Percentiles rank a stretch among this genome's conserved stretches.
Evolutionary conservation across 495 filamentous ascomycete species (phyloP).

Genomic region (Aspergillus hancockii): DNA sequence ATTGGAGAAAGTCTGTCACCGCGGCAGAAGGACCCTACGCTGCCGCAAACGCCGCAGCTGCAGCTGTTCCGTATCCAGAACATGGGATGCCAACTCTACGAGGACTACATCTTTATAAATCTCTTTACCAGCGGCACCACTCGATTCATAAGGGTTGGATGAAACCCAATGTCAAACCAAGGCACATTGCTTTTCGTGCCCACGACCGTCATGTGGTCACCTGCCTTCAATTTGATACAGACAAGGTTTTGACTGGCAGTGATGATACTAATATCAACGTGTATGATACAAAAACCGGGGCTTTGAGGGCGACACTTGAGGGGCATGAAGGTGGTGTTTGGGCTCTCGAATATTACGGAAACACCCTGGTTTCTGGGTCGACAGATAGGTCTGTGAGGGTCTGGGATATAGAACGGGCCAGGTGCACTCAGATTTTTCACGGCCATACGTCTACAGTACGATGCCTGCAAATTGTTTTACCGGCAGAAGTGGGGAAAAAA

Average conservation of each 20-base stretch:
- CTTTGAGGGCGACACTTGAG: slow-evolving; percentile 74
- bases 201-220: slow-evolving; percentile 97
- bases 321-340: slow-evolving; percentile 98
- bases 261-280: slow-evolving; percentile 98
- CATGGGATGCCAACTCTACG: slow-evolving; percentile 76
- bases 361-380: slow-evolving; percentile 91
- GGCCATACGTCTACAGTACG: slow-evolving; percentile 97
- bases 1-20: slow-evolving; percentile 46
- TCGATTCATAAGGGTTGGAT: slow-evolving; percentile 92
- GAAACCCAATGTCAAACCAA: slow-evolving; percentile 77
- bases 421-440: slow-evolving; percentile 92
- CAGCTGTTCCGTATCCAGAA: slow-evolving; percentile 78
- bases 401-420: slow-evolving; percentile 92
- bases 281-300: slow-evolving; percentile 95
- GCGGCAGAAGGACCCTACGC: slow-evolving; percentile 78
- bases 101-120: slow-evolving; percentile 91
- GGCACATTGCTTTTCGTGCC: slow-evolving; percentile 92
- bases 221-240: slow-evolving; percentile 94
- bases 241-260: slow-evolving; percentile 96
- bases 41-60: slow-evolving; percentile 76
- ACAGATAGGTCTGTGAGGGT: slow-evolving; percentile 95
- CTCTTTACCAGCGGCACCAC: slow-evolving; percentile 88
- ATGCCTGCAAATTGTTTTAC: slow-evolving; percentile 92
- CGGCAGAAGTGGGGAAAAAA: slow-evolving; percentile 70
- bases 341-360: slow-evolving; percentile 95